A percentile compares a stretch with the other conserved stretches of the same genome.
These are phyloP conservation scores for Hebeloma cylindrosporum DNA, from an alignment of 768 basidiomycete species.

Conservation along the genomic window DNA sequence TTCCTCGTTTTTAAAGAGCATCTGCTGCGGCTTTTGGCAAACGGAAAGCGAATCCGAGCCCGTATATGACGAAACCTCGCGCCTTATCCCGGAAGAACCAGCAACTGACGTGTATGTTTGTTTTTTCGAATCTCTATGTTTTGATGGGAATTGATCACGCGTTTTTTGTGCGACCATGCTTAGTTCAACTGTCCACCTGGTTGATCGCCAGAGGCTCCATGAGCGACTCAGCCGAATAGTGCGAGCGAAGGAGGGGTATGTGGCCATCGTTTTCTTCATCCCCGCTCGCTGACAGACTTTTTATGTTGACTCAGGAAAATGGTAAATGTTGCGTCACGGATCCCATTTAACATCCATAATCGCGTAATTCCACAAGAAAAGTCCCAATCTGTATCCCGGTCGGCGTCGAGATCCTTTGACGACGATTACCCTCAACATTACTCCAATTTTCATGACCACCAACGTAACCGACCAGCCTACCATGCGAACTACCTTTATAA, in stretches of 20 bases:
- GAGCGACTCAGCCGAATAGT: conserved; percentile 58
- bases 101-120: conserved; percentile 26
- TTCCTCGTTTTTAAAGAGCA: conserved; percentile 18
- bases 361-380: conserved; percentile 26
- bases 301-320: conserved; percentile 49
- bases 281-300: conserved; percentile 6
- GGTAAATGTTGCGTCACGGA: conserved; percentile 63
- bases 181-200: conserved; percentile 25
- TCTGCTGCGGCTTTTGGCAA: conserved; percentile 28
- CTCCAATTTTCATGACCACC: conserved; percentile 17
- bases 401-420: conserved; percentile 25
- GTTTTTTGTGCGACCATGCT: background rate
- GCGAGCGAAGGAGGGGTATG: conserved; percentile 60
- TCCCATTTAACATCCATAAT: conserved; percentile 62
- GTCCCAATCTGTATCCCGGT: conserved; percentile 29
- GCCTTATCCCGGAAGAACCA: conserved; percentile 34
- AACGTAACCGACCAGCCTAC: conserved; percentile 17
- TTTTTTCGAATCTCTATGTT: conserved; percentile 14
- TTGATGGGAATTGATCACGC: conserved; percentile 6
- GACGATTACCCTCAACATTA: conserved; percentile 18
- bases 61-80: conserved; percentile 29
- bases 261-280: conserved; percentile 7
- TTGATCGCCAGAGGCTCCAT: conserved; percentile 52
- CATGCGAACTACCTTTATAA: conserved; percentile 6
- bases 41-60: conserved; percentile 14